phyloP scores from a whole-genome alignment of 495 filamentous ascomycete species.

The Aspergillus bertholletiae region DNA sequence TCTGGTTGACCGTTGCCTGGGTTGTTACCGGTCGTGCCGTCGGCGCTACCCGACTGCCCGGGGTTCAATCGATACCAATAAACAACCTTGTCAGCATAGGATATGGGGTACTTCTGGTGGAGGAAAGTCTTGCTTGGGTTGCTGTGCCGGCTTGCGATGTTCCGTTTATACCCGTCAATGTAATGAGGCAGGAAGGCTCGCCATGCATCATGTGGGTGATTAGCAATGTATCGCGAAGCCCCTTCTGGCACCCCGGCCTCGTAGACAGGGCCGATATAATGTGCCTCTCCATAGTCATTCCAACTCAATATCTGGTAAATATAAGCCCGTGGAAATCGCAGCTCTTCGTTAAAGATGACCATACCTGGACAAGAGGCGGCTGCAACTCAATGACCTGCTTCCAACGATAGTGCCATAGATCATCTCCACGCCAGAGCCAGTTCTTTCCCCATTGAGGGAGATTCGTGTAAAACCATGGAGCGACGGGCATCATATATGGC shows the following conservation, averaged over 20 bases:
- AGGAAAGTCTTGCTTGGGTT: not conserved
- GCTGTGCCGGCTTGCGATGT: slow-evolving; percentile 24
- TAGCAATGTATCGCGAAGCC: slow-evolving; percentile 45
- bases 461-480: slow-evolving; percentile 74
- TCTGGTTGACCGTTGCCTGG: slow-evolving; percentile 23
- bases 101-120: slow-evolving; percentile 10
- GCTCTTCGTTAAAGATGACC: not conserved
- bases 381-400: slow-evolving; percentile 58
- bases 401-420: slow-evolving; percentile 75
- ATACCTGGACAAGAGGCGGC: slow-evolving; percentile 63
- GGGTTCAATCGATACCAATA: slow-evolving; percentile 61
- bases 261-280: slow-evolving; percentile 64
- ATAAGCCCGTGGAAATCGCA: not conserved
- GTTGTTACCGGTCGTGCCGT: slow-evolving; percentile 39
- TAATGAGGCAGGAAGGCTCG: slow-evolving; percentile 56
- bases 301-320: slow-evolving; percentile 47
- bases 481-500: slow-evolving; percentile 76
- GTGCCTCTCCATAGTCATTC: slow-evolving; percentile 77
- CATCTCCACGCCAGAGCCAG: slow-evolving; percentile 69
- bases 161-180: slow-evolving; percentile 60
- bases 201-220: slow-evolving; percentile 54
- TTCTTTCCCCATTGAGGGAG: slow-evolving; percentile 68
- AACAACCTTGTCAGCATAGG: slow-evolving; percentile 43
- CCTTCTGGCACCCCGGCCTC: slow-evolving; percentile 46
- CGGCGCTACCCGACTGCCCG: slow-evolving; percentile 28